Evolutionary conservation across 371 early-diverging fungal genomes (phyloP), one percentile per base, ranked within the genome.

Genomic region (Mucor lusitanicus): DNA sequence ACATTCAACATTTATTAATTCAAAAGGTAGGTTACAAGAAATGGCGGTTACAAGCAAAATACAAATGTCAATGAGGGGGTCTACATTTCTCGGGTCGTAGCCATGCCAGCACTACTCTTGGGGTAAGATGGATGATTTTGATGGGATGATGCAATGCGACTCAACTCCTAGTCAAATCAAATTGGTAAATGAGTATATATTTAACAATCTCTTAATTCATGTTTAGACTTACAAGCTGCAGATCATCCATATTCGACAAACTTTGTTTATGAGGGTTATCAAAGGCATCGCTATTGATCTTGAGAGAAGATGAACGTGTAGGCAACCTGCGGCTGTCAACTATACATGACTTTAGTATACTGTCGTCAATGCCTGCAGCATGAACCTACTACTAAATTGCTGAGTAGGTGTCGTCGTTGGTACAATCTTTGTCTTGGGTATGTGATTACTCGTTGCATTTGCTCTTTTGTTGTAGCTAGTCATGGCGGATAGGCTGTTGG

Each of bases 181-280:
- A n/a, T n/a, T n/a, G n/a, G 23, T 37, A 25, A 27, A 40, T 19
- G 13, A 50, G 12, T 25, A 25, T 19, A 50, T 23, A 50, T 6
- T 25, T 37, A 13, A 50, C 9, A 12, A 1, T 25, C 3, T 1
- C 50, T 21, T 0, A 50, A 23, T 13, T 11, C 21, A 25, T 50
- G 21, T 50, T 2, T 23, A 50, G 8, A 50, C 57, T 65, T 73
- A 80, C 77, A 56, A 68, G 53, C 63, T 79, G 74, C 19, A 79
- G 61, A 39, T 81, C 82, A 67, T 77, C 79, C 62, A 81, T 70
- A 63, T 72, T 81, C 5, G 81, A 74, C 58, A 73, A 12, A 44
- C 68, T 53, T 37, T 57, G 39, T 59, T 39, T 55, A 39, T 59
- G 57, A 27, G 44, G 33, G 19, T 37, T 65, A 61, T 71, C 74